Evolutionary conservation across 306 rosid genomes (phyloP).

Genomic region (Lathyrus oleraceus): DNA sequence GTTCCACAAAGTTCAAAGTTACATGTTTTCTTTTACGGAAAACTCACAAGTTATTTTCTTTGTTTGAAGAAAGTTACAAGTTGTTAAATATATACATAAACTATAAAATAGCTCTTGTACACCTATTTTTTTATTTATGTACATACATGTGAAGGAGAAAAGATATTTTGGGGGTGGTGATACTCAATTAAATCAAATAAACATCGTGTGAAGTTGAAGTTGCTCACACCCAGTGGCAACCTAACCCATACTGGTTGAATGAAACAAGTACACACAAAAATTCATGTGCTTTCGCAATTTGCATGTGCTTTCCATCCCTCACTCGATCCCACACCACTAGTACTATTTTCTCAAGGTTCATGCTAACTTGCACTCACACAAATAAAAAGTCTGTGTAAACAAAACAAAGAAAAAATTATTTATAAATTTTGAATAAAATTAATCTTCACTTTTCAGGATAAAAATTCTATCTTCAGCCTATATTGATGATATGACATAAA

Average conservation of each 20-base stretch:
- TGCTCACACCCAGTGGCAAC: background rate
- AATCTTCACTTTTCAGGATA: no score
- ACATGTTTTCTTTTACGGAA: background rate
- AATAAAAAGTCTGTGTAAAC: no score
- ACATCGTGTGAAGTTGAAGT: constrained; percentile 7
- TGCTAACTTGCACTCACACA: no score
- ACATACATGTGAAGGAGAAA: background rate
- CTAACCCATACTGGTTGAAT: constrained; percentile 7
- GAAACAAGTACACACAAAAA: constrained; percentile 14
- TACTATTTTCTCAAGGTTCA: background rate
- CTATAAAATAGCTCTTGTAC: background rate
- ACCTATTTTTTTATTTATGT: background rate
- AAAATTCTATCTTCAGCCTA: no score
- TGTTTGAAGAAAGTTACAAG: no score
- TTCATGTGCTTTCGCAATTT: constrained; percentile 10
- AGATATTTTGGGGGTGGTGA: background rate
- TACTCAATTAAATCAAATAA: background rate
- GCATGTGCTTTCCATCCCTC: constrained; percentile 13
- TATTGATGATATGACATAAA: no score
- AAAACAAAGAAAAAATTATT: no score
- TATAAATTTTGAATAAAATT: no score
- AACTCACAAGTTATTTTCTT: background rate
- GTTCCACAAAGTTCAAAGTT: background rate
- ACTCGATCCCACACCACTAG: background rate
- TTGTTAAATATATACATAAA: background rate